Evolutionary conservation across 1,139 yeast genomes (phyloP).

Genomic region (Suhomyces bribrorum): DNA sequence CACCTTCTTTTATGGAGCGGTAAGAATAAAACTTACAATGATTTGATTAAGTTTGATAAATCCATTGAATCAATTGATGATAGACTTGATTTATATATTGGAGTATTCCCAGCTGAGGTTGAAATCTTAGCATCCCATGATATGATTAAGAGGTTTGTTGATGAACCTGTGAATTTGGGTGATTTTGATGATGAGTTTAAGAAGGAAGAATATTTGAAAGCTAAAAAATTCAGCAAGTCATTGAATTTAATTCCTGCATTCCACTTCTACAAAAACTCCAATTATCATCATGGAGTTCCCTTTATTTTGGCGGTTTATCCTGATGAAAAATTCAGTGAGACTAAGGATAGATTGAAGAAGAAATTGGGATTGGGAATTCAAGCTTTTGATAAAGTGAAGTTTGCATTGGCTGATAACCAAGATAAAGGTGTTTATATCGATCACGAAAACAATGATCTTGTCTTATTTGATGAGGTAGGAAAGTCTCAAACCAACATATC

Average conservation of each 20-base stretch:
- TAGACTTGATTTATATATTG: constrained; percentile 41
- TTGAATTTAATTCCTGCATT: constrained; percentile 50
- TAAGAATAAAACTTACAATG: constrained; percentile 41
- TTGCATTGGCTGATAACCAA: constrained; percentile 54
- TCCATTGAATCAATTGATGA: constrained; percentile 38
- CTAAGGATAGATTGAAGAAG: constrained; percentile 67
- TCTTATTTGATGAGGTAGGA: constrained; percentile 57
- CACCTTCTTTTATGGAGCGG: constrained; percentile 63
- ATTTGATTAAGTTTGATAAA: constrained; percentile 38
- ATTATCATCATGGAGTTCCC: constrained; percentile 82
- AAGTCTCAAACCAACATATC: constrained; percentile 38
- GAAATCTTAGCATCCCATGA: constrained; percentile 42
- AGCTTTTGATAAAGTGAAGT: constrained; percentile 72
- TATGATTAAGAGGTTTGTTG: constrained; percentile 33
- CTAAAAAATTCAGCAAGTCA: constrained; percentile 36
- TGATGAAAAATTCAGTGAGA: constrained; percentile 62
- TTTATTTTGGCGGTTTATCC: constrained; percentile 71
- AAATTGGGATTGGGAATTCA: constrained; percentile 73
- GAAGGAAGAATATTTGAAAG: constrained; percentile 30
- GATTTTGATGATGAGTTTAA: constrained; percentile 27
- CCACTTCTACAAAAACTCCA: constrained; percentile 76
- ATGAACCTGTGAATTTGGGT: constrained; percentile 21
- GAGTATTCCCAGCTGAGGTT: constrained; percentile 48
- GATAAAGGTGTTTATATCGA: constrained; percentile 51
- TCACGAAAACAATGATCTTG: constrained; percentile 51